Conservation (phyloP, 306 rosid species). For the Macrotyloma uniflorum region DNA sequence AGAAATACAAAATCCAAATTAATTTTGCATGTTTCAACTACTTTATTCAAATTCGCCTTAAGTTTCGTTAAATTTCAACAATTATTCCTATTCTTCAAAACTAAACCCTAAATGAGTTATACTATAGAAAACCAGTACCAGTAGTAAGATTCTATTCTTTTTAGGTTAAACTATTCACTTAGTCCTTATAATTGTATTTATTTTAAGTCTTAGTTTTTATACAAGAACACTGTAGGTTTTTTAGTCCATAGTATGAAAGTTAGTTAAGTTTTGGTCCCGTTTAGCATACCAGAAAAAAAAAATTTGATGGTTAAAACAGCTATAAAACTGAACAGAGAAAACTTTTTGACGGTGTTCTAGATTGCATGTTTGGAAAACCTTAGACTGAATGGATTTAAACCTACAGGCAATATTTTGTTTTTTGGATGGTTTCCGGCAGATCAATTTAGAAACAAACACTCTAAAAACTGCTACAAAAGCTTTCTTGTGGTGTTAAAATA, state of each 20-base stretch:
- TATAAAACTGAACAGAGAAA: background rate
- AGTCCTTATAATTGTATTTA: background rate
- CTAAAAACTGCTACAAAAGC: background rate
- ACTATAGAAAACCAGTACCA: background rate
- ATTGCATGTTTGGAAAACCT: too few species aligned
- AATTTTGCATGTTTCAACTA: background rate
- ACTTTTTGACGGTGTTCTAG: background rate
- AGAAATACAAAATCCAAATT: background rate
- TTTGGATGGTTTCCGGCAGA: too few species aligned
- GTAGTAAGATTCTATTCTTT: background rate
- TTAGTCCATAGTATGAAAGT: background rate
- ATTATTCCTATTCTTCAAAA: background rate
- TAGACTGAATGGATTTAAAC: too few species aligned
- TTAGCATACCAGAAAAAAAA: background rate
- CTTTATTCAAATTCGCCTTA: background rate
- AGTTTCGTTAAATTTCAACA: background rate
- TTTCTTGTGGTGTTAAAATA: background rate
- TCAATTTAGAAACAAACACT: too few species aligned
- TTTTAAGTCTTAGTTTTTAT: background rate
- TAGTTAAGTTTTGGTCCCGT: background rate
- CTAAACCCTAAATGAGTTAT: constrained; percentile 7
- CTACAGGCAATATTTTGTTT: too few species aligned
- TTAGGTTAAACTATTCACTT: background rate
- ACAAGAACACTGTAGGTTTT: background rate
- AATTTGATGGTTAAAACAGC: background rate